Conservation (phyloP, 805 yeast genomes). For the Starmerella lactis-condensi region DNA sequence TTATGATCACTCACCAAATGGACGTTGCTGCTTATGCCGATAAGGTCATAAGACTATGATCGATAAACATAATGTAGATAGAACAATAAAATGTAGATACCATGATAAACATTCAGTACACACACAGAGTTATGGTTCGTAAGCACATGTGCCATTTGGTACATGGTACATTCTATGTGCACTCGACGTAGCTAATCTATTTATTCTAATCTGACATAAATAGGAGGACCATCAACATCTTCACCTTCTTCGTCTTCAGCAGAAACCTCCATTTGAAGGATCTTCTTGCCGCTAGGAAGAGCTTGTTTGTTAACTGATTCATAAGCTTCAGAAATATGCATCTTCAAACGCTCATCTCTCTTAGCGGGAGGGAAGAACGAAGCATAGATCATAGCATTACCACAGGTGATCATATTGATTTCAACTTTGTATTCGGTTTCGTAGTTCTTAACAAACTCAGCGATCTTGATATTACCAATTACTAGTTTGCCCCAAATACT, state of each 20-base stretch:
- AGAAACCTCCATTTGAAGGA: slow-evolving; percentile 73
- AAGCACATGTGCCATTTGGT: too few relatives aligned
- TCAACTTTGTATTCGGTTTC: slow-evolving; percentile 67
- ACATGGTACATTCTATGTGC: too few relatives aligned
- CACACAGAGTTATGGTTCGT: too few relatives aligned
- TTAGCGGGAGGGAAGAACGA: slow-evolving; percentile 87
- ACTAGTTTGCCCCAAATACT: slow-evolving; percentile 92
- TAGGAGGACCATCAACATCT: slow-evolving; percentile 80
- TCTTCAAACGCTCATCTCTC: slow-evolving; percentile 50
- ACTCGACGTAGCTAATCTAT: too few relatives aligned
- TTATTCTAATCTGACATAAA: too few relatives aligned
- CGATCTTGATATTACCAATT: slow-evolving; percentile 49
- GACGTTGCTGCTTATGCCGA: slow-evolving; percentile 47
- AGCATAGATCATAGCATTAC: slow-evolving; percentile 76
- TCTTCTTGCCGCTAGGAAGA: slow-evolving; percentile 50
- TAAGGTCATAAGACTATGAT: slow-evolving; percentile 22
- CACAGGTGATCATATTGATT: slow-evolving; percentile 79
- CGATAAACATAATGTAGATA: too few relatives aligned
- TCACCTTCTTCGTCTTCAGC: slow-evolving; percentile 85
- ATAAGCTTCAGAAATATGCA: slow-evolving; percentile 57
- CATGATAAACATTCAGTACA: too few relatives aligned
- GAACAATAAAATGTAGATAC: too few relatives aligned
- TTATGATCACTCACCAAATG: slow-evolving; percentile 58
- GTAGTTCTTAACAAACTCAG: slow-evolving; percentile 56
- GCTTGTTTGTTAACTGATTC: slow-evolving; percentile 75